Evolutionary conservation across 208 protist species (phyloP).

Genomic region (Acanthamoeba rhysodes): DNA sequence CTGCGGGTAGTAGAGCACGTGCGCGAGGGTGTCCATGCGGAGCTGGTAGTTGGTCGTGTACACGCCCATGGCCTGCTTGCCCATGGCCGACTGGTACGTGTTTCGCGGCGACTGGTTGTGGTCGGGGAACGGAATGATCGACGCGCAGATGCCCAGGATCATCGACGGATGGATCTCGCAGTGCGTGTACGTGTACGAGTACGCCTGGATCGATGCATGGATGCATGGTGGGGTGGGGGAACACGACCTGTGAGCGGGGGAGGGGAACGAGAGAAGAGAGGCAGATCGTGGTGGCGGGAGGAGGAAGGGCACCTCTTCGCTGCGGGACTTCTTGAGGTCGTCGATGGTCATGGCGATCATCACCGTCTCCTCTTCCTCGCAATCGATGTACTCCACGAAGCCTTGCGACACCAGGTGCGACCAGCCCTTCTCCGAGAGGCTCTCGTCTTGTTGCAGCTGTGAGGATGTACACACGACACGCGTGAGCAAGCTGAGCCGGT

Average conservation of each 20-base stretch:
- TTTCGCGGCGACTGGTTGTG: constrained; percentile 98
- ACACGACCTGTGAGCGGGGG: not conserved
- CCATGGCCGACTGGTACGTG: constrained; percentile 98
- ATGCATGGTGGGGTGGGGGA: not conserved
- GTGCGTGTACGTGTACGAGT: constrained; percentile 94
- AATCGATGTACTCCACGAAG: constrained; percentile 95
- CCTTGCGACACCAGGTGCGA: constrained; percentile 94
- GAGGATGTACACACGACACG: not conserved
- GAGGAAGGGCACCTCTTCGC: not conserved
- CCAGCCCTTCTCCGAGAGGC: constrained; percentile 88
- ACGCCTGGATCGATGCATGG: constrained; percentile 10
- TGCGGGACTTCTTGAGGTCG: constrained; percentile 81
- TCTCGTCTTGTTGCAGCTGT: constrained; percentile 78
- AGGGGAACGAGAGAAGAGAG: not conserved
- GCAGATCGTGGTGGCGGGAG: too few relatives aligned
- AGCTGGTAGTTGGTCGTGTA: constrained; percentile 96
- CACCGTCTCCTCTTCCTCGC: constrained; percentile 91
- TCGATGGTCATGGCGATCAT: constrained; percentile 93
- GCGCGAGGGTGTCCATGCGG: constrained; percentile 95
- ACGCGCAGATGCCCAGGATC: constrained; percentile 97
- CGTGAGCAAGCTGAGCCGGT: too few relatives aligned
- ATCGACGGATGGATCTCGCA: constrained; percentile 98
- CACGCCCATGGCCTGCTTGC: constrained; percentile 98
- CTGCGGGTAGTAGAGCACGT: constrained; percentile 98
- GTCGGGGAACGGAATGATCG: constrained; percentile 98